Evolutionary conservation across 352 stramenopile genomes (phyloP).

Genomic region (Globisporangium spiculum): DNA sequence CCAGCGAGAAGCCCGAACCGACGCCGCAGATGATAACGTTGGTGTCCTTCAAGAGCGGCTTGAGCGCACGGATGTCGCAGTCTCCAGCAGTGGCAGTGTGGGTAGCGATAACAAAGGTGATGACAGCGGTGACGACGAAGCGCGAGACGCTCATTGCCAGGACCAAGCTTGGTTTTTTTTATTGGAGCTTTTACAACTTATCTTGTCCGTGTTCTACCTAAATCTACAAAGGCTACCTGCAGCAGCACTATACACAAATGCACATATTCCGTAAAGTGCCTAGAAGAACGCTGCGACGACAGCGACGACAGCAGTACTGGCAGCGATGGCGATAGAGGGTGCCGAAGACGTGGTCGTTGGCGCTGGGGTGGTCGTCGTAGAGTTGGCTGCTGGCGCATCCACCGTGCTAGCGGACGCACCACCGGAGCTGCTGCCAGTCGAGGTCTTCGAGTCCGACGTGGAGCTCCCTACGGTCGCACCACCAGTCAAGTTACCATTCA

Average conservation of each 20-base stretch:
- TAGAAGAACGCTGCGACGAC: constrained; percentile 28
- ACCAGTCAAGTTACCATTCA: neutral
- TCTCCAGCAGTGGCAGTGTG: neutral
- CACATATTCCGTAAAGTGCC: neutral
- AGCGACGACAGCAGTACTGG: neutral
- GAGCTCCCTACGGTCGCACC: neutral
- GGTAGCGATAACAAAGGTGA: neutral
- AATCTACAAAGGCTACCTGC: neutral
- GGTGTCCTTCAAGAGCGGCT: neutral
- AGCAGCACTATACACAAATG: neutral
- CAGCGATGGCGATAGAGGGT: neutral
- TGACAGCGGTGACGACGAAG: neutral
- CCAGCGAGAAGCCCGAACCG: constrained; percentile 28
- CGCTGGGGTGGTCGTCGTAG: neutral
- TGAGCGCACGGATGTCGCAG: neutral
- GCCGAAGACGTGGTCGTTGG: neutral
- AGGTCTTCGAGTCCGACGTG: neutral
- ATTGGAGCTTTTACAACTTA: neutral
- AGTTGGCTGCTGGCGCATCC: neutral
- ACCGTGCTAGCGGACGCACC: neutral
- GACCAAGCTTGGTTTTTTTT: neutral
- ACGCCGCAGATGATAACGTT: neutral
- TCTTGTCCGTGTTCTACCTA: neutral
- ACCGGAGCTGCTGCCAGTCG: neutral
- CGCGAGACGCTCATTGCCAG: neutral